Evolutionary conservation across 1,139 yeast genomes (phyloP).

Genomic region (Magnusiomyces suaveolens): DNA sequence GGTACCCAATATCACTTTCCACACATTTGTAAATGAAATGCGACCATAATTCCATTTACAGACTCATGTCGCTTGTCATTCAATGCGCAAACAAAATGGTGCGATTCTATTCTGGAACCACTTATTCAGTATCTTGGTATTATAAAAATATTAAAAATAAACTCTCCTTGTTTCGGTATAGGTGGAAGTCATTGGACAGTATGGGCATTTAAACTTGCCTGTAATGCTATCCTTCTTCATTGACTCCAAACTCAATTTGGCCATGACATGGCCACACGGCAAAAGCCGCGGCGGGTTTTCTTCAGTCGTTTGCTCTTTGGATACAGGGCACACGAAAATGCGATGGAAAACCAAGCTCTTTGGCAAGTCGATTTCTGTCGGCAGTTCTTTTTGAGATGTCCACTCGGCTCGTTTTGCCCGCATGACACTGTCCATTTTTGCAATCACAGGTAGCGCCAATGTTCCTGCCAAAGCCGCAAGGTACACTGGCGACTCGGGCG

Average conservation of each 20-base stretch:
- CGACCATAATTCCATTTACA: too few species aligned
- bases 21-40: too few species aligned
- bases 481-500: constrained; percentile 64
- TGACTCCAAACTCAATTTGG: constrained; percentile 41
- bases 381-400: constrained; percentile 48
- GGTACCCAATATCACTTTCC: too few species aligned
- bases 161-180: constrained; percentile 24
- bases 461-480: constrained; percentile 61
- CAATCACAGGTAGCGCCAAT: constrained; percentile 62
- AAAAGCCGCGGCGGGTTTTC: constrained; percentile 53
- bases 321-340: constrained; percentile 82
- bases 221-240: constrained; percentile 30
- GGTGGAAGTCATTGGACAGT: constrained; percentile 44
- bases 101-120: too few species aligned
- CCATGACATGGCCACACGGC: constrained; percentile 58
- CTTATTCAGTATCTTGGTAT: too few species aligned
- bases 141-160: constrained; percentile 19
- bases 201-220: constrained; percentile 52
- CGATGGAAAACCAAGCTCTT: constrained; percentile 55
- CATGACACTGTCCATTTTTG: constrained; percentile 50
- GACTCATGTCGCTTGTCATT: too few species aligned
- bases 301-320: constrained; percentile 67
- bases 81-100: too few species aligned
- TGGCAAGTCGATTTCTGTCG: constrained; percentile 52
- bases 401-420: constrained; percentile 44